A percentile compares a stretch with the other conserved stretches of the same genome.
These are phyloP conservation scores for Neurospora sp. DNA, from an alignment of 495 filamentous ascomycete species.

Conservation along the genomic window DNA sequence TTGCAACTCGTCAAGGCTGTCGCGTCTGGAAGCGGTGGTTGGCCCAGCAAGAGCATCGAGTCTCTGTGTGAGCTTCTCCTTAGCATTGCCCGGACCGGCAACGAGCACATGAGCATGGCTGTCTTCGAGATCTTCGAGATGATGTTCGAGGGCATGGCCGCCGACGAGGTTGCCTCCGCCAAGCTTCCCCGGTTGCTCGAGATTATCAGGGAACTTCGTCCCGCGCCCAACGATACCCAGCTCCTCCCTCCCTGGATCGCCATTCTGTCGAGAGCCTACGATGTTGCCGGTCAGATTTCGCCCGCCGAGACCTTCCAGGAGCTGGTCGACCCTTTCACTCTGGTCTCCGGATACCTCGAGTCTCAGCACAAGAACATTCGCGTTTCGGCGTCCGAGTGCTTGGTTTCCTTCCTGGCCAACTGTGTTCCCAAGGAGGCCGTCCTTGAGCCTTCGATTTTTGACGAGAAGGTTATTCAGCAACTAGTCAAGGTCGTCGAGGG, in stretches of 20 bases:
- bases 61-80: conserved; percentile 79
- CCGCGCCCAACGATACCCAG: conserved; percentile 83
- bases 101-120: conserved; percentile 89
- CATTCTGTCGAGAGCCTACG: conserved; percentile 85
- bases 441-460: conserved; percentile 75
- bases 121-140: conserved; percentile 96
- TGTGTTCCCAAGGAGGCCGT: conserved; percentile 73
- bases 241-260: conserved; percentile 93
- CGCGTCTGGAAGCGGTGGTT: conserved; percentile 75
- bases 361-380: conserved; percentile 87
- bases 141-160: conserved; percentile 79
- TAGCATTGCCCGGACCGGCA: conserved; percentile 74
- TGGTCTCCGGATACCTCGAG: conserved; percentile 67
- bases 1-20: conserved; percentile 85
- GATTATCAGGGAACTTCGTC: conserved; percentile 75
- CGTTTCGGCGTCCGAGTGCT: conserved; percentile 84
- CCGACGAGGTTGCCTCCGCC: conserved; percentile 66
- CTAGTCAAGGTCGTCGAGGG: conserved; percentile 55
- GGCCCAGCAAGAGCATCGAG: conserved; percentile 96
- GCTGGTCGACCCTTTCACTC: conserved; percentile 67
- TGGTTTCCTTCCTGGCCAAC: conserved; percentile 83
- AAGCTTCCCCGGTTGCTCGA: conserved; percentile 86
- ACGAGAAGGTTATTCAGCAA: conserved; percentile 74
- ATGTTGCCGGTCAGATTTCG: conserved; percentile 78
- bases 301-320: conserved; percentile 83